phyloP scores from a whole-genome alignment of 2,329 filamentous ascomycete genomes.

The Clarireedia homoeocarpa region DNA sequence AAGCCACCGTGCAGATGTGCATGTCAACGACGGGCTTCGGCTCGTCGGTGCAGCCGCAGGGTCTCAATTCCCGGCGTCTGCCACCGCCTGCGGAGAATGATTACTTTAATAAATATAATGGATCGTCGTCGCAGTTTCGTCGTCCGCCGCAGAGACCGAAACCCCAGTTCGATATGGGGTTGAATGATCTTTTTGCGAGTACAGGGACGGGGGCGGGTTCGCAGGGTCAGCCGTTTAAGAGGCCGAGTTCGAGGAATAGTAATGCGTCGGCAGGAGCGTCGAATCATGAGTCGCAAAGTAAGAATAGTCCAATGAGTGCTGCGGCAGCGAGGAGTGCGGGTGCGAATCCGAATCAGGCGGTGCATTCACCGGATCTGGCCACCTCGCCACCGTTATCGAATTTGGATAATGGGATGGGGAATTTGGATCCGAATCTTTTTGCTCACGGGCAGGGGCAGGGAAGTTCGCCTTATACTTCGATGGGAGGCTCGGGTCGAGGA shows the following conservation, averaged over 20 bases:
- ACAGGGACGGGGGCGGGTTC: background rate
- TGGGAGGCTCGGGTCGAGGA: background rate
- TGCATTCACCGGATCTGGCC: background rate
- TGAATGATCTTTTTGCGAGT: slow-evolving; percentile 25
- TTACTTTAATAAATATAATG: slow-evolving; percentile 15
- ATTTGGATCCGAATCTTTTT: slow-evolving; percentile 8
- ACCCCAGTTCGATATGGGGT: slow-evolving; percentile 28
- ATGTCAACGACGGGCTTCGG: slow-evolving; percentile 56
- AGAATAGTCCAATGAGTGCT: too few species aligned
- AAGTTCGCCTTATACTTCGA: background rate
- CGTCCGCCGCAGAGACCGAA: slow-evolving; percentile 15
- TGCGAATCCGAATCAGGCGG: background rate
- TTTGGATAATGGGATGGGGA: slow-evolving; percentile 1
- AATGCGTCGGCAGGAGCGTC: too few species aligned
- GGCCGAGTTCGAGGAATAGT: background rate
- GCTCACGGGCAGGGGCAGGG: background rate
- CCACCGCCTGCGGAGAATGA: slow-evolving; percentile 12
- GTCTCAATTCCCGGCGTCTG: too few species aligned
- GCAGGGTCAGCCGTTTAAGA: background rate
- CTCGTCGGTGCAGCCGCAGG: slow-evolving; percentile 16
- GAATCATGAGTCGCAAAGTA: too few species aligned
- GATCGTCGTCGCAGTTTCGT: background rate
- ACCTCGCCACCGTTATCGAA: slow-evolving; percentile 19
- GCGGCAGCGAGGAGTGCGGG: background rate
- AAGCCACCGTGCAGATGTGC: slow-evolving; percentile 92